Conservation (phyloP, 108 stramenopile species). For the Tribonema minus region DNA sequence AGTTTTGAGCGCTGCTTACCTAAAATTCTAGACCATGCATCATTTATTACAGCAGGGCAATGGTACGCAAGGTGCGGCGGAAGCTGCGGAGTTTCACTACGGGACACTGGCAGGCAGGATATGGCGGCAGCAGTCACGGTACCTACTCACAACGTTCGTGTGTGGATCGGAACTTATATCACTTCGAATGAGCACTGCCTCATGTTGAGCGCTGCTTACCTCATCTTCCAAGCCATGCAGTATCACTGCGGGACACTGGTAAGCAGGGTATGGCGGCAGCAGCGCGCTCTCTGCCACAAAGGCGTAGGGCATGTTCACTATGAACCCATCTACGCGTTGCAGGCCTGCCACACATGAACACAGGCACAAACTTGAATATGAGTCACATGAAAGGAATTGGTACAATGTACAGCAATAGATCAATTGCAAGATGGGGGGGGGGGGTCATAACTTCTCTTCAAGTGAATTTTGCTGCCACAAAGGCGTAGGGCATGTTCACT, state of each 20-base stretch:
- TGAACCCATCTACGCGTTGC: too few relatives aligned
- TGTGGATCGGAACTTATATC: too few relatives aligned
- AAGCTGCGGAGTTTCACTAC: too few relatives aligned
- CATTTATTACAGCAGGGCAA: too few relatives aligned
- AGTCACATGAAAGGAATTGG: background rate
- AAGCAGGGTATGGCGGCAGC: conserved; percentile 19
- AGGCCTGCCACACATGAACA: conserved; percentile 2
- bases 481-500: conserved; percentile 9
- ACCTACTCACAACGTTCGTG: too few relatives aligned
- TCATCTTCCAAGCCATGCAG: conserved; percentile 17
- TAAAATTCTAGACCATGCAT: too few relatives aligned
- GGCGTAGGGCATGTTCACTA: conserved; percentile 12
- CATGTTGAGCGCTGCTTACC: too few relatives aligned
- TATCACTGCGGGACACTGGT: conserved; percentile 16
- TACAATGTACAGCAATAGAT: background rate
- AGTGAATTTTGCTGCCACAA: background rate
- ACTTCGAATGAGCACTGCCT: too few relatives aligned
- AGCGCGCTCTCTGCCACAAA: conserved; percentile 16
- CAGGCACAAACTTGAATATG: background rate
- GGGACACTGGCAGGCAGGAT: too few relatives aligned
- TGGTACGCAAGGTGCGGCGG: too few relatives aligned
- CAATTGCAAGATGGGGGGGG: background rate
- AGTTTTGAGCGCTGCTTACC: too few relatives aligned
- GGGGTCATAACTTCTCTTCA: background rate
- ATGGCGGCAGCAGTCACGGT: too few relatives aligned